Base-by-base conservation (phyloP, 2,329 filamentous ascomycete species). In the Xylariaceae sp. region DNA sequence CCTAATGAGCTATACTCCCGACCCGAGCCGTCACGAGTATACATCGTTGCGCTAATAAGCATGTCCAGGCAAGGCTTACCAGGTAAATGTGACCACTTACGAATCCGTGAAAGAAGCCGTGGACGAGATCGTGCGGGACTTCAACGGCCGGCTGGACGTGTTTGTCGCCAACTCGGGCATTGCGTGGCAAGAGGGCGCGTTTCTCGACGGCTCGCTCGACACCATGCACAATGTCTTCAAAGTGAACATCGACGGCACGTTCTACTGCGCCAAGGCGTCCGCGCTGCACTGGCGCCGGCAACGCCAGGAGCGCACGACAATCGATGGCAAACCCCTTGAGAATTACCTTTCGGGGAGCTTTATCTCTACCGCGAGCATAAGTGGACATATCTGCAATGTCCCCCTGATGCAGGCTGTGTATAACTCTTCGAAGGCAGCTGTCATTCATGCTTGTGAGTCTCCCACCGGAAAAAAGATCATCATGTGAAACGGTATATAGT, bases 151-250 rank as follows among this genome's bases (percentile, higher is more conserved):
- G 4, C 81, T 93, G 7, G 89, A 92, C 64, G 78, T 91, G 61
- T 91, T 93, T 64, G 83, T 92, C 37, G 89, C 89, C 62, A 93
- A 94, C 68, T 86, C 86, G 11, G 89, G 89, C 45, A 85, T 92
- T 47, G 80, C 85, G 0, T 92, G 88, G 88, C 85, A 81, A 2
- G 78, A 89, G 54, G 86, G 87, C 0, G 69, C 84, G 7, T 84
- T 88, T 67, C 77, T 90, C 29, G 85, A 89, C 57, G 87, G 85
- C 20, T 74, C 82, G 4, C 67, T 86, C 15, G 80, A 84, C 15
- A 81, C 84, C 64, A 89, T 89, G 73, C 79, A 79, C 43, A 81
- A 84, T 56, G 86, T 93, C 32, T 78, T 91, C 61, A 75, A 78
- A 40, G 87, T 88, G 43, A 89, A 94, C 70, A 73, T 93, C 11